Base-by-base conservation (phyloP, 1,284 basidiomycete genomes). In the Malassezia sp. region DNA sequence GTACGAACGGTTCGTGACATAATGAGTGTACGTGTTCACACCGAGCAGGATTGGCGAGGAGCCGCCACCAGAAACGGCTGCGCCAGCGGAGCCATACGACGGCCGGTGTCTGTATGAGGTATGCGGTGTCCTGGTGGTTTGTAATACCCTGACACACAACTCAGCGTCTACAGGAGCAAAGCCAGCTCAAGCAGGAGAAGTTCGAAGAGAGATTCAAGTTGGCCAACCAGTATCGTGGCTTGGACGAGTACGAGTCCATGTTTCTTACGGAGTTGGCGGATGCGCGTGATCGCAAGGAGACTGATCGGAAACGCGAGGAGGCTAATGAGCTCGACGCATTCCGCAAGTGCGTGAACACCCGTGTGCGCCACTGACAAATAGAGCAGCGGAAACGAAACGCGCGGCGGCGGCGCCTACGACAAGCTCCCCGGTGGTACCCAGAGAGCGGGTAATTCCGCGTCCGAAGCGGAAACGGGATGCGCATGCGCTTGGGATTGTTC, bases 31-130 rank as follows among this genome's bases (percentile, higher is more conserved):
- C n/a, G n/a, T n/a, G n/a, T n/a, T n/a, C n/a, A n/a, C n/a, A n/a
- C n/a, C 28, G 21, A 7, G 14, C 31, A 50, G 48, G 26, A 47
- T 42, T 10, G 37, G 49, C 1, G 36, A 78, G 63, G 91, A 15
- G 85, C 88, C 26, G 54, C 86, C 88, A 5, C 86, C 87, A 5
- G 80, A 80, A 7, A 77, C 77, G 62, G 81, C 82, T 31, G 76
- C 77, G 32, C 80, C 84, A 53, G 84, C 85, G 46, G 75, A 74
- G 29, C 56, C 56, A 4, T 85, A 84, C 68, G 88, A 93, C 71
- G 85, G 85, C 29, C 75, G 88, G 54, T 88, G 85, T 65, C 74
- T 93, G 34, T 88, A 82, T 71, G 88, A 93, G 36, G 50, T 52
- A 31, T 2, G 42, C 22, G 20, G 15, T 21, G 4, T n/a, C 14